A percentile compares a stretch with the other conserved stretches of the same genome.
phyloP scores from a whole-genome alignment of 805 yeast genomes.

The Wickerhamomyces sydowiorum region DNA sequence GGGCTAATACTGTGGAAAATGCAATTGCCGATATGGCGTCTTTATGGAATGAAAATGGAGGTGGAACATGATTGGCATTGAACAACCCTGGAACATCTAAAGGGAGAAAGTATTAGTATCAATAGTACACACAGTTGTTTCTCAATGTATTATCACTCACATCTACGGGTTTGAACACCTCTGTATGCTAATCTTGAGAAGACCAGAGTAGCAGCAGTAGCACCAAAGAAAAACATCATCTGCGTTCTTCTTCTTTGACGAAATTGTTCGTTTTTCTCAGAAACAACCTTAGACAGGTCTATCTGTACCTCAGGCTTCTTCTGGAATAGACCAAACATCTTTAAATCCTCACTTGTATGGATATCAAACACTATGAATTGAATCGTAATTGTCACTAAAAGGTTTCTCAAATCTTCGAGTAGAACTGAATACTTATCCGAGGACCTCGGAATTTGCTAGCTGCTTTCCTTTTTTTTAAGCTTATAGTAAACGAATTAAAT shows the following conservation, averaged over 20 bases:
- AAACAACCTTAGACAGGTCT: constrained; percentile 11
- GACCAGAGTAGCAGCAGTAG: constrained; percentile 65
- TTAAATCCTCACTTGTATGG: background rate
- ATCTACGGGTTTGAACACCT: constrained; percentile 68
- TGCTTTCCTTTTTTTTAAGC: background rate
- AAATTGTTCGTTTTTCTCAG: constrained; percentile 10
- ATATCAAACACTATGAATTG: too few relatives aligned
- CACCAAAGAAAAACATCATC: constrained; percentile 64
- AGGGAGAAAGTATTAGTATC: background rate
- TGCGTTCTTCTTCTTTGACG: constrained; percentile 57
- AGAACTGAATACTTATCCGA: background rate
- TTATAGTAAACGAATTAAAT: too few relatives aligned
- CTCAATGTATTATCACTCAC: constrained; percentile 23
- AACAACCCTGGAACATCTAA: constrained; percentile 62
- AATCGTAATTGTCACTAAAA: too few relatives aligned
- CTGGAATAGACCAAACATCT: background rate
- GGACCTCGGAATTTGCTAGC: too few relatives aligned
- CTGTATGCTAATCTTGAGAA: constrained; percentile 72
- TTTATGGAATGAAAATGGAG: constrained; percentile 69
- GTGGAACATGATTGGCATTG: constrained; percentile 83
- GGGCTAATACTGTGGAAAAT: constrained; percentile 72
- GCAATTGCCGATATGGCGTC: constrained; percentile 86
- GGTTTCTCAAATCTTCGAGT: too few relatives aligned
- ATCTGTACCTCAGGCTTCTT: background rate
- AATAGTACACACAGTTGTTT: too few relatives aligned